Percentiles rank a stretch among this genome's conserved stretches.
Conservation (phyloP, 805 yeast genomes). For the Wickerhamomyces mucosus region DNA sequence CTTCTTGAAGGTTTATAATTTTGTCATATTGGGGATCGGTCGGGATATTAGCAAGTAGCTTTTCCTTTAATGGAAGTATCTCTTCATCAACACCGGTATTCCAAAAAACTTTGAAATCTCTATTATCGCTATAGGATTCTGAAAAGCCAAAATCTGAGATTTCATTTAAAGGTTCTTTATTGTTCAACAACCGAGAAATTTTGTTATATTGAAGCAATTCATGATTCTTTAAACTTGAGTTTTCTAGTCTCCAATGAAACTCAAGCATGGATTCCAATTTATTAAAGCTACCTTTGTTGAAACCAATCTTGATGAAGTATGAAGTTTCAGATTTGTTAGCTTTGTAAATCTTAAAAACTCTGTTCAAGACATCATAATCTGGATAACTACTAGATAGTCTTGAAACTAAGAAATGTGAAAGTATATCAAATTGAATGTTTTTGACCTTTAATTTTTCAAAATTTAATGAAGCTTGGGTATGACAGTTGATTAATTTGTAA, state of each 20-base stretch:
- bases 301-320: constrained; percentile 39
- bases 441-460: constrained; percentile 54
- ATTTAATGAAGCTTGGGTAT: constrained; percentile 36
- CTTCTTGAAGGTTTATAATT: constrained; percentile 8
- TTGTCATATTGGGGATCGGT: constrained; percentile 7
- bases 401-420: constrained; percentile 43
- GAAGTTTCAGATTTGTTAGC: constrained; percentile 44
- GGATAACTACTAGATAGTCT: constrained; percentile 41
- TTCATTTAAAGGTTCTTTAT: constrained; percentile 21
- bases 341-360: constrained; percentile 40
- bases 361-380: constrained; percentile 25
- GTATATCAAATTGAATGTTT: constrained; percentile 67
- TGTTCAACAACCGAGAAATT: constrained; percentile 18
- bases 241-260: constrained; percentile 40
- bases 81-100: constrained; percentile 33
- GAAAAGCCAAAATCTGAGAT: constrained; percentile 19
- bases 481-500: constrained; percentile 49
- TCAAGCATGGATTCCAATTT: constrained; percentile 60
- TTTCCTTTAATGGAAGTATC: constrained; percentile 6
- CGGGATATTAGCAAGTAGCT: constrained; percentile 8
- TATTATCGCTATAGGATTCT: constrained; percentile 34
- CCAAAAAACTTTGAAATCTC: constrained; percentile 50
- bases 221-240: constrained; percentile 31
- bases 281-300: constrained; percentile 50
- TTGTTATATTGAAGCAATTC: constrained; percentile 20